phyloP scores from a whole-genome alignment of 305 asterid genomes.

The Nicotiana rustica region DNA sequence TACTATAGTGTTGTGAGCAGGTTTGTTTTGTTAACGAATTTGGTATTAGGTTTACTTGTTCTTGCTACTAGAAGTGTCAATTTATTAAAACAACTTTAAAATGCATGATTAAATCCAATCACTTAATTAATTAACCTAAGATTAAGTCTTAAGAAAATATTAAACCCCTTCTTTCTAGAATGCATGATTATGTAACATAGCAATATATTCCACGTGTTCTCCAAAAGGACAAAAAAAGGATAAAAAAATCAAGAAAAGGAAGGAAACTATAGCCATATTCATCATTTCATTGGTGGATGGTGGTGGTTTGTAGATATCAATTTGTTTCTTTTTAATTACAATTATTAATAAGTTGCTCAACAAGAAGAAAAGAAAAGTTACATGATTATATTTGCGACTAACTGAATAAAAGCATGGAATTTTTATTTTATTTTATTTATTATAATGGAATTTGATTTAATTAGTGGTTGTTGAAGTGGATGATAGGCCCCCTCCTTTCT shows the following conservation, averaged over 20 bases:
- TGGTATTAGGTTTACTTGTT: conserved; percentile 32
- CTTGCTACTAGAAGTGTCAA: background rate
- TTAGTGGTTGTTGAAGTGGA: conserved; percentile 31
- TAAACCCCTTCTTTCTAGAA: conserved; percentile 9
- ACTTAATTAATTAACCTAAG: background rate
- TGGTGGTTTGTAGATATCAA: conserved; percentile 19
- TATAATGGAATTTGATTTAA: conserved; percentile 21
- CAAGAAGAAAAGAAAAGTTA: background rate
- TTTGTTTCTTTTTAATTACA: background rate
- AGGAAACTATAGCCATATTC: background rate
- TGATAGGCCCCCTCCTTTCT: conserved; percentile 34
- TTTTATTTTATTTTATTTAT: background rate
- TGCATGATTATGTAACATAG: background rate
- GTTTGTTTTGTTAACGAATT: conserved; percentile 18
- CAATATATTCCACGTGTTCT: background rate
- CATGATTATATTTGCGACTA: conserved; percentile 26
- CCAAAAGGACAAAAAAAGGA: background rate
- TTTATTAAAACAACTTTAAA: background rate
- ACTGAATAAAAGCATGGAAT: conserved; percentile 3
- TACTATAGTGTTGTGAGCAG: background rate
- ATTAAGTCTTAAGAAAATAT: background rate
- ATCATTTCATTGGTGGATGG: conserved; percentile 32
- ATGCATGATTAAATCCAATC: background rate
- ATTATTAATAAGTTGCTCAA: conserved; percentile 24
- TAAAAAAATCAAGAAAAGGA: background rate